Evolutionary conservation across 1,139 yeast species (phyloP).

Genomic region (Hyphopichia pseudoburtonii): DNA sequence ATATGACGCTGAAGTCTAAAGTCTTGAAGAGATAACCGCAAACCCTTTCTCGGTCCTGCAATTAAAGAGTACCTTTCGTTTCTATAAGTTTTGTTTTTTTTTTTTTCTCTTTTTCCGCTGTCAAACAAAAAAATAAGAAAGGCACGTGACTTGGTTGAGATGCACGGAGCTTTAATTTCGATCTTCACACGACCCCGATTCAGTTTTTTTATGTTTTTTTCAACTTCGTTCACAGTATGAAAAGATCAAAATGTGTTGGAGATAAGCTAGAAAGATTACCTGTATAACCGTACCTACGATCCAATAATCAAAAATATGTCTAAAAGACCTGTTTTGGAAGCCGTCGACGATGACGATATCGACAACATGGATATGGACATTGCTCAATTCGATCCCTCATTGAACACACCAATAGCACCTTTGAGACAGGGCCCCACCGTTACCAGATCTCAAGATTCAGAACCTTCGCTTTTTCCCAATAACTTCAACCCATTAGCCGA

Average conservation of each 20-base stretch:
- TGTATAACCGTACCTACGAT: too few relatives aligned
- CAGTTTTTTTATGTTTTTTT: too few relatives aligned
- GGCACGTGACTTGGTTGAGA: too few relatives aligned
- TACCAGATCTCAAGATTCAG: slow-evolving; percentile 61
- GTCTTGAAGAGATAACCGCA: too few relatives aligned
- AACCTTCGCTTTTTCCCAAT: slow-evolving; percentile 25
- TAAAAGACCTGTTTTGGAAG: slow-evolving; percentile 76
- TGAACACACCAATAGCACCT: slow-evolving; percentile 71
- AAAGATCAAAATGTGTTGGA: not conserved
- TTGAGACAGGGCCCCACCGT: slow-evolving; percentile 56
- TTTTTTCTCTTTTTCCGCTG: too few relatives aligned
- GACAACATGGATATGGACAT: slow-evolving; percentile 92
- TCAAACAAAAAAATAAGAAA: too few relatives aligned
- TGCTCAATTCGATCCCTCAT: slow-evolving; percentile 81
- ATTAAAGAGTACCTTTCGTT: too few relatives aligned
- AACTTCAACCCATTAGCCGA: slow-evolving; percentile 17
- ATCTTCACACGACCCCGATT: not conserved
- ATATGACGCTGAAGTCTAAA: too few relatives aligned
- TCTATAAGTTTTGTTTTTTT: too few relatives aligned
- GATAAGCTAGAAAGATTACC: not conserved
- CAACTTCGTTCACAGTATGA: too few relatives aligned
- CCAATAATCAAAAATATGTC: slow-evolving; percentile 25
- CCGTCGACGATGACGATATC: slow-evolving; percentile 83
- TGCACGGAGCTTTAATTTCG: not conserved
- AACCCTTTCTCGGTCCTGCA: too few relatives aligned